Evolutionary conservation across 177 flowering plant species (phyloP).

Genomic region (Viscum album): DNA sequence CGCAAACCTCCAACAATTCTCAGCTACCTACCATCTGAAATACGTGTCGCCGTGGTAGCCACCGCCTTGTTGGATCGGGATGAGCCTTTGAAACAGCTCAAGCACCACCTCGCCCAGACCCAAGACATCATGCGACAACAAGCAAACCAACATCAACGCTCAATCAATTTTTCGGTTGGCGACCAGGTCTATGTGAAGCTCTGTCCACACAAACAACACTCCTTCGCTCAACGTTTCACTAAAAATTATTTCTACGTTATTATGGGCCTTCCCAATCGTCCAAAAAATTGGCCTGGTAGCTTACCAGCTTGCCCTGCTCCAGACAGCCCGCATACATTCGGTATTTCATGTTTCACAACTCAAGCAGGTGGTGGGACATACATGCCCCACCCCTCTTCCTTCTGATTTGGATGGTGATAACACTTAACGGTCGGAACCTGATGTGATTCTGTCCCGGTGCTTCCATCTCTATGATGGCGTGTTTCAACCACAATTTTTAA

Average conservation of each 20-base stretch:
- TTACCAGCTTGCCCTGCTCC: background rate
- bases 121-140: background rate
- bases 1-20: background rate
- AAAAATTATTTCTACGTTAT: background rate
- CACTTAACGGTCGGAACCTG: no score
- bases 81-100: background rate
- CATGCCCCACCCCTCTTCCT: no score
- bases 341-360: background rate
- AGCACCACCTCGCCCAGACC: background rate
- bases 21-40: background rate
- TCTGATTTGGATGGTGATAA: no score
- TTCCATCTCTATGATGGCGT: no score
- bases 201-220: background rate
- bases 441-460: no score
- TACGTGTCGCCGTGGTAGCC: background rate
- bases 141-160: background rate
- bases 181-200: background rate
- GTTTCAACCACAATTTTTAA: no score
- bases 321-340: background rate
- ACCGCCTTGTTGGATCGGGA: background rate
- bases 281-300: background rate
- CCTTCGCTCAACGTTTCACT: background rate
- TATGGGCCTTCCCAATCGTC: background rate
- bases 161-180: background rate
- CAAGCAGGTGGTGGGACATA: no score